Percentiles rank a stretch among this genome's conserved stretches.
These are phyloP conservation scores for Globisporangium parvum DNA, from an alignment of 352 stramenopile genomes.

Conservation along the genomic window DNA sequence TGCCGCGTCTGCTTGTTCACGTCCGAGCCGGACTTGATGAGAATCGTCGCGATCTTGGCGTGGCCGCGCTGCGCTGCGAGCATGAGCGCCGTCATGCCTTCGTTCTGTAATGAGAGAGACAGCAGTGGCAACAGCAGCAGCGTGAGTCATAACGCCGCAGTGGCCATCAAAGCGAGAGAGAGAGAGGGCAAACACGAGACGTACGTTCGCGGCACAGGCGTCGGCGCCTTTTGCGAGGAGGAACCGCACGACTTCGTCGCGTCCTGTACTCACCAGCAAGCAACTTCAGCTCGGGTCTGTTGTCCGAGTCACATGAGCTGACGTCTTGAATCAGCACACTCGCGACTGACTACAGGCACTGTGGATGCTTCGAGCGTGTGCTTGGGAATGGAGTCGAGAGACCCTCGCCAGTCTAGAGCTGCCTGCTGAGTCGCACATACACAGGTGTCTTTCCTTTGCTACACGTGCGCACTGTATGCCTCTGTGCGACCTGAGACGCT, in stretches of 20 bases:
- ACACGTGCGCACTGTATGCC: not conserved
- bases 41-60: slow-evolving; percentile 68
- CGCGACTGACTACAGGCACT: no score
- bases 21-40: slow-evolving; percentile 79
- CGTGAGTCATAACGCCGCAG: no score
- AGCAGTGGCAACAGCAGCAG: not conserved
- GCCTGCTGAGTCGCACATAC: no score
- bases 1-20: slow-evolving; percentile 86
- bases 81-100: slow-evolving; percentile 88
- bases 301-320: no score
- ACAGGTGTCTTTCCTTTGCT: not conserved
- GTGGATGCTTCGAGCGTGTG: no score
- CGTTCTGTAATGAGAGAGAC: slow-evolving; percentile 52
- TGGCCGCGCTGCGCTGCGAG: slow-evolving; percentile 78
- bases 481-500: not conserved
- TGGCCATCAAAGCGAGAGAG: not conserved
- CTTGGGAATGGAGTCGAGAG: no score
- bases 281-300: no score
- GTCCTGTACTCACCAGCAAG: no score
- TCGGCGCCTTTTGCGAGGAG: slow-evolving; percentile 66
- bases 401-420: no score
- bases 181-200: slow-evolving; percentile 4
- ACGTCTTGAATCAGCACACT: no score
- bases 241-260: slow-evolving; percentile 69
- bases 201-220: slow-evolving; percentile 65